Conservation (phyloP, 768 basidiomycete genomes). For the Mycena filopes region DNA sequence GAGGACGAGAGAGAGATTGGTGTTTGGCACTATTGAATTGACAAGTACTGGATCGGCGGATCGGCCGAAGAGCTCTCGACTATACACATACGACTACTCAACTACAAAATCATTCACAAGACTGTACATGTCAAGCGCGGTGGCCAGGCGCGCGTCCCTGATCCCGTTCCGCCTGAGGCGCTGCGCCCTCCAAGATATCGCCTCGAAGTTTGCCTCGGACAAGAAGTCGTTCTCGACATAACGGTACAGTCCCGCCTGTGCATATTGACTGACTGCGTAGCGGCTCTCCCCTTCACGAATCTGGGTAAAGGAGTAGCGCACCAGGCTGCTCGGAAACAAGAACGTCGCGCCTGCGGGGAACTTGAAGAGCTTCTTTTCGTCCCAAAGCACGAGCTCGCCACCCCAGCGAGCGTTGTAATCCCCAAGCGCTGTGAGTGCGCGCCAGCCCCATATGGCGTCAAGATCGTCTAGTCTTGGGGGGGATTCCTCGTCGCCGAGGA, state of each 20-base stretch:
- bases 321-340: not conserved
- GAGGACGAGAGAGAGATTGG: too few relatives aligned
- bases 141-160: not conserved
- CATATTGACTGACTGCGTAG: not conserved
- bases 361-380: not conserved
- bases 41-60: too few relatives aligned
- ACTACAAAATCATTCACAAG: too few relatives aligned
- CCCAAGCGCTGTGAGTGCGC: not conserved
- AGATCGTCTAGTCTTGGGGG: not conserved
- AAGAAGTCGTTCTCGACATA: not conserved
- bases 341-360: not conserved
- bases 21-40: too few relatives aligned
- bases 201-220: not conserved
- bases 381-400: not conserved
- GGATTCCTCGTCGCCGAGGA: not conserved
- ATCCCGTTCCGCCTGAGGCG: not conserved
- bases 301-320: slow-evolving; percentile 4
- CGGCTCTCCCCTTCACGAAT: not conserved
- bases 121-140: not conserved
- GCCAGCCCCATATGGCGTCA: not conserved
- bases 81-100: too few relatives aligned
- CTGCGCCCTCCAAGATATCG: not conserved
- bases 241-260: not conserved
- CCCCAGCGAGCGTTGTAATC: not conserved
- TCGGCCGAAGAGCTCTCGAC: too few relatives aligned